Evolutionary conservation across 1,284 basidiomycete species (phyloP).

Genomic region (Leccinum solheimii): DNA sequence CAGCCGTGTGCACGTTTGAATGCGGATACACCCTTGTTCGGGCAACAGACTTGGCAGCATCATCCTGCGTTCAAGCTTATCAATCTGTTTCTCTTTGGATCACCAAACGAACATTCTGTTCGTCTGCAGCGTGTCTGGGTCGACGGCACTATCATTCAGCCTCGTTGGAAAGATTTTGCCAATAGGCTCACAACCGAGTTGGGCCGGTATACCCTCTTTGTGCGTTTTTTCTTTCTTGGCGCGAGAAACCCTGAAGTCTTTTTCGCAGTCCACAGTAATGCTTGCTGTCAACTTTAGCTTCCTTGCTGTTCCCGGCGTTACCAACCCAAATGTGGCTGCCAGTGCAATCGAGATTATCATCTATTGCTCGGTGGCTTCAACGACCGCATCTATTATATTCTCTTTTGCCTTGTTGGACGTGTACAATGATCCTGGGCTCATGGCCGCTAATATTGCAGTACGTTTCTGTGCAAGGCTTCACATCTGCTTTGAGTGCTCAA

Average conservation of each 20-base stretch:
- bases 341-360: conserved; percentile 12
- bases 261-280: conserved; percentile 27
- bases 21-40: conserved; percentile 13
- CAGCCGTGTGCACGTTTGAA: conserved; percentile 20
- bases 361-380: conserved; percentile 15
- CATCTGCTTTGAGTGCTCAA: background rate
- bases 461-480: background rate
- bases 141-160: conserved; percentile 24
- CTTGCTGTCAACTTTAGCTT: conserved; percentile 23
- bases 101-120: conserved; percentile 13
- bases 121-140: conserved; percentile 27
- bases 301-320: conserved; percentile 16
- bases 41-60: conserved; percentile 14
- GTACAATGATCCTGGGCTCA: background rate
- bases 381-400: conserved; percentile 20
- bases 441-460: conserved; percentile 9
- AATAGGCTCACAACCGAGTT: conserved; percentile 48
- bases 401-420: conserved; percentile 22
- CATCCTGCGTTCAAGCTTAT: conserved; percentile 1
- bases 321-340: background rate
- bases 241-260: background rate
- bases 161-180: conserved; percentile 38
- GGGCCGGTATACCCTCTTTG: conserved; percentile 50
- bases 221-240: conserved; percentile 28
- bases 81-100: conserved; percentile 17